A percentile compares a stretch with the other conserved stretches of the same genome.
Conservation (phyloP, 352 stramenopile genomes). For the Pythium guiyangense region DNA sequence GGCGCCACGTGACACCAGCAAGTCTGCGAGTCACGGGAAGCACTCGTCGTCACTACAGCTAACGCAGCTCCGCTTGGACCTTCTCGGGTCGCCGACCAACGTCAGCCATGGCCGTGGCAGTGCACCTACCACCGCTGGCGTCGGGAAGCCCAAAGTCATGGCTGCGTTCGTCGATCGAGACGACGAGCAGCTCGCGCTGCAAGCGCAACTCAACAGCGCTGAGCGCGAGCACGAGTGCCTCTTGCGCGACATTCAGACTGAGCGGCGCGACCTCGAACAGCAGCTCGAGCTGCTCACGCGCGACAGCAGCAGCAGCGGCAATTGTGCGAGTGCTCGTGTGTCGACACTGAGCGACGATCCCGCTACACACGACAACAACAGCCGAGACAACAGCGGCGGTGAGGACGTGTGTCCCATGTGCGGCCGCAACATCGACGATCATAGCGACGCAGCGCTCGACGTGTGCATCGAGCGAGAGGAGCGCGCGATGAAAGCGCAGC, state of each 20-base stretch:
- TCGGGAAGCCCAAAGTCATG: not conserved
- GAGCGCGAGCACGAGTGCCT: conserved; percentile 13
- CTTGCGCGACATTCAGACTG: conserved; percentile 12
- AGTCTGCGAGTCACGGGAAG: not conserved
- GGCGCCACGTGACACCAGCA: not conserved
- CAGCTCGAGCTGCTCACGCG: conserved; percentile 9
- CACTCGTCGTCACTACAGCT: not conserved
- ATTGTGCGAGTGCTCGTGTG: not conserved
- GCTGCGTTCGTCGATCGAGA: not conserved
- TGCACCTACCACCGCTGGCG: not conserved
- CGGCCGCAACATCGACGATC: conserved; percentile 12
- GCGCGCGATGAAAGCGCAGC: conserved; percentile 7
- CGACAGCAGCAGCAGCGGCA: not conserved
- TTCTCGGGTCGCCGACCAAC: not conserved
- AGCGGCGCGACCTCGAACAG: conserved; percentile 12
- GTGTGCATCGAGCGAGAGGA: conserved; percentile 16
- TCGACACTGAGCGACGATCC: not conserved
- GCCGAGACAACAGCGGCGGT: not conserved
- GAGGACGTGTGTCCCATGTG: conserved; percentile 15
- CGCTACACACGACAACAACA: conserved; percentile 1
- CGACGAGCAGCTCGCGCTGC: conserved; percentile 1
- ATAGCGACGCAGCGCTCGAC: conserved; percentile 14
- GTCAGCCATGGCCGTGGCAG: not conserved
- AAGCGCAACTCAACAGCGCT: conserved; percentile 1
- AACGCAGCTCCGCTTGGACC: not conserved